phyloP scores from a whole-genome alignment of 768 basidiomycete genomes.

The Tulasnella sp. region DNA sequence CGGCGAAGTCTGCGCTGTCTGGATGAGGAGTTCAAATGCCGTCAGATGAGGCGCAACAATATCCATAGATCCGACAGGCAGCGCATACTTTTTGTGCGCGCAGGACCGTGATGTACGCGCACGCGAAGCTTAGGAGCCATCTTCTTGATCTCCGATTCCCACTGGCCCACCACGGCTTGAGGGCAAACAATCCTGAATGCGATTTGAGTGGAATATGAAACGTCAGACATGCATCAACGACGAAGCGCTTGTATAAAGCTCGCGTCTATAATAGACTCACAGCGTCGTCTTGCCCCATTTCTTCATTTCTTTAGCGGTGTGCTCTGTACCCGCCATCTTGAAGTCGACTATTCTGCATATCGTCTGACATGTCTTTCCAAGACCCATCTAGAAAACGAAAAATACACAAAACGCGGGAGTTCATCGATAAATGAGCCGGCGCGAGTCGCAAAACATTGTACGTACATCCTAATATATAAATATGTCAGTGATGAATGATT shows the following conservation, averaged over 20 bases:
- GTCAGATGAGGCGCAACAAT: not conserved
- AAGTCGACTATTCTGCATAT: conserved; percentile 80
- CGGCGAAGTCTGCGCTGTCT: conserved; percentile 47
- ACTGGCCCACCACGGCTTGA: conserved; percentile 78
- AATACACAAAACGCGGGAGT: not conserved
- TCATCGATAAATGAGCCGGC: not conserved
- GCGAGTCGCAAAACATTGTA: not conserved
- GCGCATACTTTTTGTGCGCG: conserved; percentile 55
- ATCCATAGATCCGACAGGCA: too few species aligned
- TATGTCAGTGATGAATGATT: not conserved
- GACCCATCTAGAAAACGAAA: conserved; percentile 22
- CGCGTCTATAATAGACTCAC: conserved; percentile 41
- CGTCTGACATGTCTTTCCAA: conserved; percentile 77
- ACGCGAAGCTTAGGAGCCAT: conserved; percentile 58
- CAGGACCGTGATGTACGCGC: conserved; percentile 71
- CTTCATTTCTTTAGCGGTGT: conserved; percentile 31
- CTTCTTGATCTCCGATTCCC: conserved; percentile 74
- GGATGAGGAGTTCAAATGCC: not conserved
- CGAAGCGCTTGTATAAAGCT: not conserved
- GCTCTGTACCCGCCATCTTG: conserved; percentile 46
- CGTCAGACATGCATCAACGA: too few species aligned
- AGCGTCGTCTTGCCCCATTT: conserved; percentile 58
- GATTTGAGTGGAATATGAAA: not conserved
- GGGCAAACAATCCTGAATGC: conserved; percentile 69
- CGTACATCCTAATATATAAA: conserved; percentile 12